Evolutionary conservation across 2,329 filamentous ascomycete species (phyloP), one percentile per base, ranked within the genome.

Genomic region (Fusarium oligoseptatum): DNA sequence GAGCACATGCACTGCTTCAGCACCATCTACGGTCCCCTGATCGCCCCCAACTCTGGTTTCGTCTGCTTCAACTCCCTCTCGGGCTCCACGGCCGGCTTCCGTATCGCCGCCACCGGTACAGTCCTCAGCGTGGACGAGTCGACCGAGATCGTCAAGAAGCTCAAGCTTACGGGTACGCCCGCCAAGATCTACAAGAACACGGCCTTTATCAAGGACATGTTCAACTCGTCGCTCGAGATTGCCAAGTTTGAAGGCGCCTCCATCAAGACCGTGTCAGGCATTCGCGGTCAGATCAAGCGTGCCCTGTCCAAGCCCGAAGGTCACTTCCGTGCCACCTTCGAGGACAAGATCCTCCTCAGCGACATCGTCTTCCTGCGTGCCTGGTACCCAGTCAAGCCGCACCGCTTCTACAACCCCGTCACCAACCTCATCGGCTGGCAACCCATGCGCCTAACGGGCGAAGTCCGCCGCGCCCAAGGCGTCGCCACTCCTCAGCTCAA

Each of bases 171-270:
- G 0, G 97, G 97, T 70, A 89, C 91, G 57, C 95, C 97, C 1
- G 97, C 97, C 89, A 98, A 98, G 86, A 97, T 98, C 84, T 98
- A 97, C 91, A 98, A 98, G 85, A 99, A 99, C 86, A 99, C 97
- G 0, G 95, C 97, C 43, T 99, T 99, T 82, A 95, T 99, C 85
- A 97, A 97, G 83, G 95, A 97, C 85, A 99, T 99, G 97, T 99
- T 99, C 88, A 95, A 91, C 81, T 92, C 93, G 1, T 89, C 95
- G 0, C 91, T 99, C 48, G 97, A 99, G 82, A 97, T 99, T 75
- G 96, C 97, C 79, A 99, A 98, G 82, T 99, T 99, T 80, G 97
- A 99, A 85, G 97, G 97, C 67, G 97, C 97, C 11, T 92, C 94
- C 66, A 96, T 99, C 85, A 95, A 95, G 81, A 99, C 97, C 0